phyloP scores from a whole-genome alignment of 768 basidiomycete genomes.

The Sporobolomyces phaffii region DNA sequence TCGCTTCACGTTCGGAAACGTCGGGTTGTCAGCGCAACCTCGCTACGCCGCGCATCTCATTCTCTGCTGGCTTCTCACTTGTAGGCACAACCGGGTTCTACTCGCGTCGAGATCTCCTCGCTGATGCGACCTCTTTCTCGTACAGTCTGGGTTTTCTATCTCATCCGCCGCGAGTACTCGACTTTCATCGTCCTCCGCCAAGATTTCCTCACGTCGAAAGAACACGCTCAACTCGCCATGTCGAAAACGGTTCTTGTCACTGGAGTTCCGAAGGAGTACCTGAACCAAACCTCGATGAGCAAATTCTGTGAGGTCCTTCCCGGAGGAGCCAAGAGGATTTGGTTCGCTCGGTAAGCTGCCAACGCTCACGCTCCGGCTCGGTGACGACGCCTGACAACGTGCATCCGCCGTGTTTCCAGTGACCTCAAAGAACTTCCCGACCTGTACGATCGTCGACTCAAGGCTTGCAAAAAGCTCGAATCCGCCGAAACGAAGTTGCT shows the following conservation, averaged over 20 bases:
- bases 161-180: conserved; percentile 70
- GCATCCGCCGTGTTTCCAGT: conserved; percentile 45
- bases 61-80: conserved; percentile 68
- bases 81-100: too few species aligned
- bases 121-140: too few species aligned
- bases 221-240: conserved; percentile 70
- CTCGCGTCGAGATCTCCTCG: too few species aligned
- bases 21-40: conserved; percentile 47
- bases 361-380: too few species aligned
- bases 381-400: too few species aligned
- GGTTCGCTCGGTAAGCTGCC: conserved; percentile 83
- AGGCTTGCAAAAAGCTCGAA: conserved; percentile 74
- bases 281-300: conserved; percentile 59
- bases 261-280: conserved; percentile 72
- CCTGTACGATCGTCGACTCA: conserved; percentile 66
- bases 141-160: conserved; percentile 79
- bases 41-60: conserved; percentile 76
- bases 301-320: conserved; percentile 59
- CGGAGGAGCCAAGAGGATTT: conserved; percentile 82
- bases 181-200: conserved; percentile 77
- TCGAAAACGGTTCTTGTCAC: conserved; percentile 86
- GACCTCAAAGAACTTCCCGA: conserved; percentile 82
- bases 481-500: conserved; percentile 73
- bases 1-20: conserved; percentile 74
- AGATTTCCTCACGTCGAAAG: conserved; percentile 66